Conservation (phyloP, 331 rosid species). For the Ulmus americana region DNA sequence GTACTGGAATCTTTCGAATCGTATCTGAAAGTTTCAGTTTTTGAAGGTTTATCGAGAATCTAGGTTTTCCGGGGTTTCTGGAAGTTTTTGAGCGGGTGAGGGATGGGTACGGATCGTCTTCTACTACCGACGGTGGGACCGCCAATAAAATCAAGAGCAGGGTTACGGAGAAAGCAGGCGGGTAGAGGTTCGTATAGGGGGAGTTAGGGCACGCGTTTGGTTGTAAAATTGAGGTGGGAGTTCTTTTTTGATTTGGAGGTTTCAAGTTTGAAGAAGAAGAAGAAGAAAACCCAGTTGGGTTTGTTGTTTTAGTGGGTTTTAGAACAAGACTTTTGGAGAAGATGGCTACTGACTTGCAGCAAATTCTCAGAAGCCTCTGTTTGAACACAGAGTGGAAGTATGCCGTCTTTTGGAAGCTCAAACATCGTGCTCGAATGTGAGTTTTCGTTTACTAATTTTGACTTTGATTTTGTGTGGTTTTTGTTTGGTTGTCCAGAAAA, state of each 20-base stretch:
- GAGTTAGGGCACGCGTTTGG: constrained; percentile 50
- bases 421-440: constrained; percentile 73
- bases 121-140: constrained; percentile 82
- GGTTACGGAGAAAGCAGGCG: constrained; percentile 94
- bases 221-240: constrained; percentile 30
- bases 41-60: constrained; percentile 11
- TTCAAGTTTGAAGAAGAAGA: not conserved
- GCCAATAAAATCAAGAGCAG: constrained; percentile 99
- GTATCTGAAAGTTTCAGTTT: not conserved
- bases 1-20: not conserved
- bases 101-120: constrained; percentile 77
- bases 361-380: constrained; percentile 68
- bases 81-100: constrained; percentile 33
- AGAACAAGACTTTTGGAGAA: constrained; percentile 7
- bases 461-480: not conserved
- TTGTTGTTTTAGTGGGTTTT: constrained; percentile 18
- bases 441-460: constrained; percentile 19
- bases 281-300: not conserved
- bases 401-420: constrained; percentile 95
- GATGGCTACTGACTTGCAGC: constrained; percentile 61
- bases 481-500: not conserved
- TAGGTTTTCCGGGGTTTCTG: constrained; percentile 1
- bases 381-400: constrained; percentile 80
- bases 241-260: constrained; percentile 23
- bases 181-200: constrained; percentile 99